Base-by-base conservation (phyloP, 108 stramenopile species). In the Epithemia pelagica region DNA sequence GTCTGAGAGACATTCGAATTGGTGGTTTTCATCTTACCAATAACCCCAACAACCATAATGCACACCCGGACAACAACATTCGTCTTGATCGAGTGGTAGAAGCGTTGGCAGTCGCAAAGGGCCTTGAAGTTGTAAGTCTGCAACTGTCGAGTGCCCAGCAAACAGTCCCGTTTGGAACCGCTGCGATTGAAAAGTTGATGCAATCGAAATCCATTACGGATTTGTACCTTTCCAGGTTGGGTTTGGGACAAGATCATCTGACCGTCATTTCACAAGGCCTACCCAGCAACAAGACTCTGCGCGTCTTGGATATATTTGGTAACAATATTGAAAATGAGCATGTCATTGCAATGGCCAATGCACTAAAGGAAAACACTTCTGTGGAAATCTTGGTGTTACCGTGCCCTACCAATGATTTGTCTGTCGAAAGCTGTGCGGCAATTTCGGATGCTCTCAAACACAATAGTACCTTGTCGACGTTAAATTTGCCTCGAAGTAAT, bases 261-360 rank as follows among this genome's bases (percentile, higher is more conserved):
- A 30, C 27, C 27, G 59, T 60, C 28, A 60, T 60, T 27, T 28
- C 30, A 25, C 27, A 30, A 24, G 24, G 59, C 1, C 21, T 60
- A 28, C 27, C 26, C 27, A 20, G 28, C 28, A 60, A 60, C 59
- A 30, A 60, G 15, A 60, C 27, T 10, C 28, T 60, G 59, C 59
- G 59, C 28, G 59, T 60, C 30, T 30, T 60, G 28, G 59, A 60
- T 30, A 21, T 60, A 7, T 60, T 60, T 60, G 59, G 59, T 28
- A 60, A 60, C 30, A 60, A 28, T 2, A 60, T 60, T 30, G 30
- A 30, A 19, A 60, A 60, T 27, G 27, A 60, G 28, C 59, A 60
- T 30, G 59, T 60, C 21, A 30, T 60, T 30, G 27, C 59, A 21
- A 60, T 60, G 59, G 59, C 59, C 1, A 30, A 27, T 28, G 59